phyloP scores from a whole-genome alignment of 1,284 basidiomycete species.

The Quambalaria eucalypti region DNA sequence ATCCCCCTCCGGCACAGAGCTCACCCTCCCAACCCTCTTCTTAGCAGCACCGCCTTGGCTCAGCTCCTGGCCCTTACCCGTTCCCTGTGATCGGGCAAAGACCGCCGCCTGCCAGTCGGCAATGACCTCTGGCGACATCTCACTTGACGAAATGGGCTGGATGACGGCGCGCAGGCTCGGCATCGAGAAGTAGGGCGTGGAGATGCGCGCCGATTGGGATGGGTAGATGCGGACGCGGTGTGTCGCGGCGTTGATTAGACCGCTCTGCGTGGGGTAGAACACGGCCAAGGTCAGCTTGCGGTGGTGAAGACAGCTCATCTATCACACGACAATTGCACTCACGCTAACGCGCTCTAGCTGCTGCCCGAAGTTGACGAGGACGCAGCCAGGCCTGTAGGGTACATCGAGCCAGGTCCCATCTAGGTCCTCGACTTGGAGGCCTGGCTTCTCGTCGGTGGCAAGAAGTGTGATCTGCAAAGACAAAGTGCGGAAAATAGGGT shows the following conservation, averaged over 20 bases:
- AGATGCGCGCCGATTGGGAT: not conserved
- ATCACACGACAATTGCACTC: too few species aligned
- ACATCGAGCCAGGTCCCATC: constrained; percentile 27
- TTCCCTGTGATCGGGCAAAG: too few species aligned
- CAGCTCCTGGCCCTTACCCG: constrained; percentile 9
- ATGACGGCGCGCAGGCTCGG: constrained; percentile 23
- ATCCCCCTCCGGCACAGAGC: not conserved
- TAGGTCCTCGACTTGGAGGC: constrained; percentile 30
- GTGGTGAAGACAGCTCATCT: too few species aligned
- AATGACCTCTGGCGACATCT: constrained; percentile 15
- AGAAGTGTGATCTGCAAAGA: constrained; percentile 21
- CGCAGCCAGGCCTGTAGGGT: constrained; percentile 13
- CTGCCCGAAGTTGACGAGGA: constrained; percentile 41
- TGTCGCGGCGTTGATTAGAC: constrained; percentile 30
- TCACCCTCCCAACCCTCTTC: not conserved
- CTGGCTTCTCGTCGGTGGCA: constrained; percentile 17
- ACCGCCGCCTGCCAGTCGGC: constrained; percentile 10
- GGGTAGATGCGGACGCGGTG: constrained; percentile 26
- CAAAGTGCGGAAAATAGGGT: too few species aligned
- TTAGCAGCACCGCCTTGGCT: not conserved
- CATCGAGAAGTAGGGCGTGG: constrained; percentile 19
- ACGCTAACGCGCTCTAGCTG: constrained; percentile 30
- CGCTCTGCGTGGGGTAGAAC: too few species aligned
- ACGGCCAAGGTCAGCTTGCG: too few species aligned
- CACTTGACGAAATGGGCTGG: constrained; percentile 7